Evolutionary conservation across 257 asterid species (phyloP), one percentile per base, ranked within the genome.

Genomic region (Ocimum tenuiflorum): DNA sequence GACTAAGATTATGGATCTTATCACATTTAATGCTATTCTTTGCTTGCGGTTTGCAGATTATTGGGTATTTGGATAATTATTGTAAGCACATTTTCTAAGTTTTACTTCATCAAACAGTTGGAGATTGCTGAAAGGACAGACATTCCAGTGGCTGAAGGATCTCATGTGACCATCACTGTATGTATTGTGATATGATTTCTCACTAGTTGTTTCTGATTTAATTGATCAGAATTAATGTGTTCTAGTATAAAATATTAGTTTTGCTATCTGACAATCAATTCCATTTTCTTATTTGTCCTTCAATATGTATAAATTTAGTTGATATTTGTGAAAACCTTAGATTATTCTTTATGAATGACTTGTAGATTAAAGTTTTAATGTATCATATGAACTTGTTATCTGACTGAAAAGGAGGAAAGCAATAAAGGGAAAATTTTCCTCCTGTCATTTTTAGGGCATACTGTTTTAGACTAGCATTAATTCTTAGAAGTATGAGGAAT

Each of bases 71-170:
- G 68, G 46, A 24, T 61, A 13, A n/a, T 22, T 62, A 6, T 18
- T 6, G 23, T 50, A 3, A 22, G 8, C 54, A 27, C 31, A 4
- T 27, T 74, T 73, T 39, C 46, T 43, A 7, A 59, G 9, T 59
- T 39, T 9, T 38, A 12, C 39, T 45, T 75, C 52, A 14, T 73
- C 27, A 51, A 77, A 56, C 91, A 92, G 97, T 69, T 92, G 85
- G 99, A 92, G 78, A 69, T 89, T 62, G 96, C 97, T 11, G 97
- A 88, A 70, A 80, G 97, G 82, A 82, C 95, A 4, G 96, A 89
- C 67, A 87, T 92, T 65, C 99, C 96, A 5, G 99, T 89, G 64
- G 97, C 99, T 55, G 97, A 92, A 83, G 99, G 99, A 80, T 89
- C 97, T 74, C 99, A 89, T 72, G 91, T 87, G 63, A 92, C 99